Evolutionary conservation across 208 protist species (phyloP).

Genomic region (Naegleria lovaniensis): DNA sequence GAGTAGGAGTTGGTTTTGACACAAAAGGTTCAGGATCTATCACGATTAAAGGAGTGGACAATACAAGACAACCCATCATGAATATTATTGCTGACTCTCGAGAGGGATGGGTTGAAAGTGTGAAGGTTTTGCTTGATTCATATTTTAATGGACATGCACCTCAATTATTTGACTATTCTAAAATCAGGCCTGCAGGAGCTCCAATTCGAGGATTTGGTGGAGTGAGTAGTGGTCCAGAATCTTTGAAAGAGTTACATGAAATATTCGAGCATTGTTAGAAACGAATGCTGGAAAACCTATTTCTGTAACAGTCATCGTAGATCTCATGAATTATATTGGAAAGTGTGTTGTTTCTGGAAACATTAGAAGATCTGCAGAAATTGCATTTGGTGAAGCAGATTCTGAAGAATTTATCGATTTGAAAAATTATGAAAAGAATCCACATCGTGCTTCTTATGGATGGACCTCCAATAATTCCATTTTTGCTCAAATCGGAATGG

Average conservation of each 20-base stretch:
- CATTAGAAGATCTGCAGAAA: slow-evolving; percentile 59
- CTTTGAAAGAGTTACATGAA: slow-evolving; percentile 48
- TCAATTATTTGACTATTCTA: slow-evolving; percentile 56
- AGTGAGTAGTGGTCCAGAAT: slow-evolving; percentile 46
- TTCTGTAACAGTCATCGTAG: slow-evolving; percentile 55
- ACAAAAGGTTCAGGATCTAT: slow-evolving; percentile 45
- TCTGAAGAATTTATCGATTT: slow-evolving; percentile 60
- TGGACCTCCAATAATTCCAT: slow-evolving; percentile 72
- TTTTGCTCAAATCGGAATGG: slow-evolving; percentile 61
- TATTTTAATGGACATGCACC: slow-evolving; percentile 43
- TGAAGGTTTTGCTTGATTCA: slow-evolving; percentile 52
- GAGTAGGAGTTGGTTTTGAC: slow-evolving; percentile 70
- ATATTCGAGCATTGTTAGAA: slow-evolving; percentile 34
- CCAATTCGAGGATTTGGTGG: slow-evolving; percentile 44
- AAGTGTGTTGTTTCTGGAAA: slow-evolving; percentile 69
- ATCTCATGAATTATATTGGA: slow-evolving; percentile 76
- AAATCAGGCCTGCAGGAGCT: slow-evolving; percentile 50
- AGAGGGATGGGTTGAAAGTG: slow-evolving; percentile 57
- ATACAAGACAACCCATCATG: neutral
- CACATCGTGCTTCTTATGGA: slow-evolving; percentile 49
- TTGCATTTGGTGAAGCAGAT: slow-evolving; percentile 57
- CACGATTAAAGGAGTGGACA: neutral
- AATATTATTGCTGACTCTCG: slow-evolving; percentile 46
- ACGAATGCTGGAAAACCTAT: slow-evolving; percentile 42
- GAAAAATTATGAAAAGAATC: slow-evolving; percentile 66